Percentiles rank a stretch among this genome's conserved stretches.
These are phyloP conservation scores for Teunomyces pallodes DNA, from an alignment of 805 yeast species.

Conservation along the genomic window DNA sequence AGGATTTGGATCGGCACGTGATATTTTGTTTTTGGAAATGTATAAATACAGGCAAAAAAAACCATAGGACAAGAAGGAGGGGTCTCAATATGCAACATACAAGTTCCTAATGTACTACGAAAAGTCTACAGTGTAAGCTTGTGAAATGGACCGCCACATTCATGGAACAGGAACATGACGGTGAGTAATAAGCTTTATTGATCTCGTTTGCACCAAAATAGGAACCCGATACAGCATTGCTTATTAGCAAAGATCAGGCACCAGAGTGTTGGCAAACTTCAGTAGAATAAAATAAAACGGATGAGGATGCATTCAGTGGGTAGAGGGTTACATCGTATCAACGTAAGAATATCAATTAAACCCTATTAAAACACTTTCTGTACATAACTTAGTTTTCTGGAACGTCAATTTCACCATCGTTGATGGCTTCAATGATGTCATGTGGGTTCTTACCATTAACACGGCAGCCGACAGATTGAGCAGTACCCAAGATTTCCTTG, in stretches of 20 bases:
- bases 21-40: neutral
- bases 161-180: slow-evolving; percentile 15
- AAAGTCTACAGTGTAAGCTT: slow-evolving; percentile 6
- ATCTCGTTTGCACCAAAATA: slow-evolving; percentile 20
- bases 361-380: slow-evolving; percentile 38
- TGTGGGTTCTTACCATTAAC: slow-evolving; percentile 99
- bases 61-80: neutral
- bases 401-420: slow-evolving; percentile 96
- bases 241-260: slow-evolving; percentile 10
- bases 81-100: neutral
- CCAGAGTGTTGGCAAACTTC: slow-evolving; percentile 19
- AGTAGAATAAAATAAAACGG: neutral
- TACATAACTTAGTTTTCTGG: slow-evolving; percentile 67
- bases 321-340: neutral
- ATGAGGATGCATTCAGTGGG: neutral
- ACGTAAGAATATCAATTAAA: slow-evolving; percentile 14
- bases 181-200: slow-evolving; percentile 14
- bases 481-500: slow-evolving; percentile 99
- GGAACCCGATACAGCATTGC: slow-evolving; percentile 15
- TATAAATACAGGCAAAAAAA: too few relatives aligned
- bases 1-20: neutral
- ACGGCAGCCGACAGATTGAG: slow-evolving; percentile 99
- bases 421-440: slow-evolving; percentile 96
- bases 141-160: slow-evolving; percentile 12
- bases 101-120: neutral